Evolutionary conservation across 805 yeast genomes (phyloP).

Genomic region (Yarrowia sp.): DNA sequence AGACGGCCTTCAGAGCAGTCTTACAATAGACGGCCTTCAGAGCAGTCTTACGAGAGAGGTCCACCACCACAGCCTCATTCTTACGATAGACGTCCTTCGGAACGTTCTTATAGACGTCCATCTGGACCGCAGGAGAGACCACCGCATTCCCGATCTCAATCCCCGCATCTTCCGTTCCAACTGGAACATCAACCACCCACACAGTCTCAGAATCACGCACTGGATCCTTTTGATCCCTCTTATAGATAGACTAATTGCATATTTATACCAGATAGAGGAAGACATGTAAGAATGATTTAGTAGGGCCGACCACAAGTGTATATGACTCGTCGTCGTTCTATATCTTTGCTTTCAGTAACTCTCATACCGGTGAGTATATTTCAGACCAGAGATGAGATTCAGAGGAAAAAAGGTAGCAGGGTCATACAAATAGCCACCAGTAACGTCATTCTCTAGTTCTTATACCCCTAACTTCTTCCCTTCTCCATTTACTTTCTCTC

Average conservation of each 20-base stretch:
- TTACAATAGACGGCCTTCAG: background rate
- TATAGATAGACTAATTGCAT: conserved; percentile 15
- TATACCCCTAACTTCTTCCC: too few relatives aligned
- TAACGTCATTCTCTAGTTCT: too few relatives aligned
- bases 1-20: conserved; percentile 5
- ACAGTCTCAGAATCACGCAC: conserved; percentile 1
- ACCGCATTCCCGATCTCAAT: background rate
- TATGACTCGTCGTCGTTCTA: too few relatives aligned
- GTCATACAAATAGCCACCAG: too few relatives aligned
- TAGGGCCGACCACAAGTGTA: too few relatives aligned
- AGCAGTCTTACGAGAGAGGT: background rate
- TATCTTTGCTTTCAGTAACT: too few relatives aligned
- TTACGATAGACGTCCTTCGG: conserved; percentile 4
- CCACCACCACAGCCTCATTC: background rate
- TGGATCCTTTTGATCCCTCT: conserved; percentile 24
- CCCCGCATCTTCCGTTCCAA: conserved; percentile 27
- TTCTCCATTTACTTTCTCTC: too few relatives aligned
- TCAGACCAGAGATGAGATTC: too few relatives aligned
- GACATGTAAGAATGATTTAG: too few relatives aligned
- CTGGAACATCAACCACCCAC: background rate
- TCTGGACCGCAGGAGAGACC: background rate
- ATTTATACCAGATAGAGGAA: background rate
- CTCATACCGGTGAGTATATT: too few relatives aligned
- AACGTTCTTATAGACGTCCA: background rate
- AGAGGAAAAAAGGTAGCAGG: too few relatives aligned